Conservation (phyloP, 1,284 basidiomycete genomes). For the Ganoderma lingzhi region DNA sequence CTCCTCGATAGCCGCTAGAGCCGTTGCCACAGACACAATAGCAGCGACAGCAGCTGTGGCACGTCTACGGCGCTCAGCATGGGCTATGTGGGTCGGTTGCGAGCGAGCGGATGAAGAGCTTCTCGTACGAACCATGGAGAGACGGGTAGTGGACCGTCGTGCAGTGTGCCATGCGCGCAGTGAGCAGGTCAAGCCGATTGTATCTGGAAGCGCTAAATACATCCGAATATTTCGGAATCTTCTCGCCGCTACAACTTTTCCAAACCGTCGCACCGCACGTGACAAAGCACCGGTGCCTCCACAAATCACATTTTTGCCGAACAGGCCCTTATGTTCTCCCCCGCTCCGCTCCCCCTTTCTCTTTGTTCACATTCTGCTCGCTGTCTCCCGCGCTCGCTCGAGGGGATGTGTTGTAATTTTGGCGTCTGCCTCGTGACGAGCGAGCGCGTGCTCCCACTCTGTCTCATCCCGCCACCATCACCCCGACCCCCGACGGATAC, state of each 20-base stretch:
- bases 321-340: too few species aligned
- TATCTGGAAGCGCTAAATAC: too few species aligned
- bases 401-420: too few species aligned
- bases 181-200: neutral
- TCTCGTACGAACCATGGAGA: neutral
- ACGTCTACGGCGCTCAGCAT: neutral
- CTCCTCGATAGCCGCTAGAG: slow-evolving; percentile 2
- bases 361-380: too few species aligned
- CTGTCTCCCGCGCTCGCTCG: too few species aligned
- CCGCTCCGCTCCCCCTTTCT: too few species aligned
- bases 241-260: neutral
- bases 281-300: neutral
- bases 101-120: neutral
- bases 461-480: too few species aligned
- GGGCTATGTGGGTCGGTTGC: neutral
- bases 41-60: neutral
- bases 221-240: neutral
- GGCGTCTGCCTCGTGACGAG: too few species aligned
- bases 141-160: neutral
- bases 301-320: neutral
- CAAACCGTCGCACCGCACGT: neutral
- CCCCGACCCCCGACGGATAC: too few species aligned
- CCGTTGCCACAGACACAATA: neutral
- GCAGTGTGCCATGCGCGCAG: too few species aligned
- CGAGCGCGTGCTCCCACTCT: too few species aligned